Evolutionary conservation across 2,329 filamentous ascomycete genomes (phyloP).

Genomic region (Ilyonectria robusta): DNA sequence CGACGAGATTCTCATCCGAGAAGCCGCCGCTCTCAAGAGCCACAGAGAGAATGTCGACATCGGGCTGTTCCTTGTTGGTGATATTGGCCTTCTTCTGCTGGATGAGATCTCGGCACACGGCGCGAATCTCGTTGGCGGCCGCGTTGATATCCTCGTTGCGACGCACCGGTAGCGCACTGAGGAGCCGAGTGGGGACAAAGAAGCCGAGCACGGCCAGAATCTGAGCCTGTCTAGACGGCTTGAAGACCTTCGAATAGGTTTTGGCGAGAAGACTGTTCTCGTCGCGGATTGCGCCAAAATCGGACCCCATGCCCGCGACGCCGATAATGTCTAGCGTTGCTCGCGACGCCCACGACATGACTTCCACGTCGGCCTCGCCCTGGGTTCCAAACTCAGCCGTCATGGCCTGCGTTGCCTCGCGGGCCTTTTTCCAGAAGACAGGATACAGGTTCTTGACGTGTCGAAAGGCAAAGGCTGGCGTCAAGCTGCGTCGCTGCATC

Average conservation of each 20-base stretch:
- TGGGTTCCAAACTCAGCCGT: slow-evolving; percentile 53
- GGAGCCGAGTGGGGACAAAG: slow-evolving; percentile 74
- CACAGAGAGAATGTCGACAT: slow-evolving; percentile 84
- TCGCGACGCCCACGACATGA: slow-evolving; percentile 75
- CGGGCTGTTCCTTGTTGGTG: slow-evolving; percentile 62
- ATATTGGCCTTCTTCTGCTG: slow-evolving; percentile 74
- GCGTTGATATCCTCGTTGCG: slow-evolving; percentile 76
- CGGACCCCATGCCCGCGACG: slow-evolving; percentile 77
- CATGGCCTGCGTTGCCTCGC: slow-evolving; percentile 77
- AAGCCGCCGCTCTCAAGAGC: slow-evolving; percentile 84
- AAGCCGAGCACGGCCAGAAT: slow-evolving; percentile 71
- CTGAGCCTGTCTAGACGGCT: slow-evolving; percentile 65
- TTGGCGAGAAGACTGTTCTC: slow-evolving; percentile 71
- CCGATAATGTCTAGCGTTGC: slow-evolving; percentile 84
- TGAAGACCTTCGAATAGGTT: slow-evolving; percentile 71
- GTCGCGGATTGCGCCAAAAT: slow-evolving; percentile 77
- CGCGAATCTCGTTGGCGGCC: slow-evolving; percentile 72
- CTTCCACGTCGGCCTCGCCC: slow-evolving; percentile 64
- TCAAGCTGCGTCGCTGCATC: slow-evolving; percentile 81
- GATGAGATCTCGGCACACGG: slow-evolving; percentile 78
- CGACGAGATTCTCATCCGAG: slow-evolving; percentile 83
- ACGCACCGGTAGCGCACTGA: slow-evolving; percentile 76
- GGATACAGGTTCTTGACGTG: slow-evolving; percentile 90
- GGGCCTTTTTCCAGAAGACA: slow-evolving; percentile 84
- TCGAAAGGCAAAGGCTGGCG: slow-evolving; percentile 88